Evolutionary conservation across 2,329 filamentous ascomycete genomes (phyloP).

Genomic region (Cercospora janseana): DNA sequence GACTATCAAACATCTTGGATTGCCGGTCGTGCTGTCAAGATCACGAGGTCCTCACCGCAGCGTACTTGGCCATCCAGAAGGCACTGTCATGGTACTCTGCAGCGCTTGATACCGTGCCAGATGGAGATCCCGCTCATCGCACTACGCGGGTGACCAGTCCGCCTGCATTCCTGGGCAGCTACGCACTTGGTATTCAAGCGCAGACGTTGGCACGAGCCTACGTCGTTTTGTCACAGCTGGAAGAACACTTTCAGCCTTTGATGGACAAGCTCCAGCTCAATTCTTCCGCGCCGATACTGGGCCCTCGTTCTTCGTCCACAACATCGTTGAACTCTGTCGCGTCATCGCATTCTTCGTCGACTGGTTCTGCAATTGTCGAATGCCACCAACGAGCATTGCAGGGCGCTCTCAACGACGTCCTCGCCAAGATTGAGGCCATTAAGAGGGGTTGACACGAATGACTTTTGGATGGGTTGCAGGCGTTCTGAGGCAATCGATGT

Average conservation of each 20-base stretch:
- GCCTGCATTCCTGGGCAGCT: slow-evolving; percentile 11
- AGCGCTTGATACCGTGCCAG: not conserved
- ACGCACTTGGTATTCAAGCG: slow-evolving; percentile 7
- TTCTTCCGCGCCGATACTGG: not conserved
- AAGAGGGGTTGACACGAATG: slow-evolving; percentile 4
- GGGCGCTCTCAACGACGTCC: not conserved
- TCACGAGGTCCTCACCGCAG: slow-evolving; percentile 9
- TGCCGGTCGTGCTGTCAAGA: slow-evolving; percentile 9
- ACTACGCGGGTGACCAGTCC: slow-evolving; percentile 3
- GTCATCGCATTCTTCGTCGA: not conserved
- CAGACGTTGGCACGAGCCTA: slow-evolving; percentile 10
- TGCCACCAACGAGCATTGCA: slow-evolving; percentile 5
- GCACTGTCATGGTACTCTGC: slow-evolving; percentile 11
- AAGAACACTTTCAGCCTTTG: slow-evolving; percentile 13
- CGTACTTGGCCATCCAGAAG: slow-evolving; percentile 5
- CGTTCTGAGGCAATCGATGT: not conserved
- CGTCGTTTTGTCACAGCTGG: slow-evolving; percentile 10
- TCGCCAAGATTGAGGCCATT: not conserved
- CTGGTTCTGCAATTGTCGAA: not conserved
- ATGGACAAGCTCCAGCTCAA: slow-evolving; percentile 7
- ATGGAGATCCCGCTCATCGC: not conserved
- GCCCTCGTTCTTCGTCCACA: not conserved
- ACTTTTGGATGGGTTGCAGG: not conserved
- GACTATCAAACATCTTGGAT: slow-evolving; percentile 7
- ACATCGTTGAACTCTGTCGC: slow-evolving; percentile 1